Evolutionary conservation across 2,329 filamentous ascomycete genomes (phyloP).

Genomic region (Stemphylium lycopersici): DNA sequence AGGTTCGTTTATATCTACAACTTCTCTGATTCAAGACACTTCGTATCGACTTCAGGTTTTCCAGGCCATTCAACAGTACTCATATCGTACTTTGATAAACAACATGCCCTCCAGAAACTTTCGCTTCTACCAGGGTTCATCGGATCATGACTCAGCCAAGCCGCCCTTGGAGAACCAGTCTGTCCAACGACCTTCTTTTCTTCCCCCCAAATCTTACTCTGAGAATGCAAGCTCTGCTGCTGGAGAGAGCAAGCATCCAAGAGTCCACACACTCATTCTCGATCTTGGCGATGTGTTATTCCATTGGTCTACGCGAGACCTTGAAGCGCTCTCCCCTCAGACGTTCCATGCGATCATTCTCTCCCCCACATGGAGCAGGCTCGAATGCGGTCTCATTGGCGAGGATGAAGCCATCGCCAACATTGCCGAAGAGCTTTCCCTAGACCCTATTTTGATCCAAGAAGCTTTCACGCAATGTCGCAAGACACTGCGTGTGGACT

Average conservation of each 20-base stretch:
- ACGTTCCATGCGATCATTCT: slow-evolving; percentile 32
- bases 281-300: slow-evolving; percentile 48
- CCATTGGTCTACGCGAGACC: slow-evolving; percentile 36
- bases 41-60: no score
- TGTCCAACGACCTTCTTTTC: not conserved
- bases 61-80: not conserved
- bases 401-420: slow-evolving; percentile 23
- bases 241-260: not conserved
- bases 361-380: slow-evolving; percentile 35
- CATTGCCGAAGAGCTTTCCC: slow-evolving; percentile 28
- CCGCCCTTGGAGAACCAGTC: not conserved
- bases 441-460: slow-evolving; percentile 29
- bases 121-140: not conserved
- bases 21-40: no score
- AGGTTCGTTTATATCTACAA: no score
- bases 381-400: slow-evolving; percentile 34
- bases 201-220: no score
- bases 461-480: slow-evolving; percentile 39
- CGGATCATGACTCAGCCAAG: not conserved
- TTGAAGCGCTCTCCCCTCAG: slow-evolving; percentile 26
- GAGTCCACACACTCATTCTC: slow-evolving; percentile 33
- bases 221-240: not conserved
- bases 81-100: not conserved
- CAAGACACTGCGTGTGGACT: slow-evolving; percentile 32
- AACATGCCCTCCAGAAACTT: not conserved